phyloP scores from a whole-genome alignment of 139 green algal species.

The Mesotaenium endlicherianum region DNA sequence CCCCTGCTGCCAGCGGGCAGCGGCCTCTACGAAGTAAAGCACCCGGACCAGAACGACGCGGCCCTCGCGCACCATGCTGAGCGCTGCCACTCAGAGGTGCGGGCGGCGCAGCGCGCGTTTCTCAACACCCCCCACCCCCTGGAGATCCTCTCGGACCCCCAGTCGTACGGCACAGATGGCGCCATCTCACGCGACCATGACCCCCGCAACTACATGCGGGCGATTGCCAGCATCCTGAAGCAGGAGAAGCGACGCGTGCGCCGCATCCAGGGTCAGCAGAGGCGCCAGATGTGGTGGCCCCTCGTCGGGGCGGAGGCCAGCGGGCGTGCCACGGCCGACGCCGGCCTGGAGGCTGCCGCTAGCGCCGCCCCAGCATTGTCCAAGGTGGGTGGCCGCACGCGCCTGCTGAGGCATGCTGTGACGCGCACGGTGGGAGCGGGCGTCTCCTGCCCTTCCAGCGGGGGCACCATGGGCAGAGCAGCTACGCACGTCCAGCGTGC shows the following conservation, averaged over 20 bases:
- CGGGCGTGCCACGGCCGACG: not conserved
- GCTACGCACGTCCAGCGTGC: not conserved
- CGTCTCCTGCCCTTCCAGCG: not conserved
- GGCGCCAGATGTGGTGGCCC: slow-evolving; percentile 33
- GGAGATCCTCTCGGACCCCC: slow-evolving; percentile 80
- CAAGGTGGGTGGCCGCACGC: not conserved
- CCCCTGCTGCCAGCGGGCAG: slow-evolving; percentile 75
- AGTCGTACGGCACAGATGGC: slow-evolving; percentile 78
- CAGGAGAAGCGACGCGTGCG: slow-evolving; percentile 1
- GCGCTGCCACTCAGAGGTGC: slow-evolving; percentile 13
- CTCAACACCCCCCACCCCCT: slow-evolving; percentile 94
- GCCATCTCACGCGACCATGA: slow-evolving; percentile 94
- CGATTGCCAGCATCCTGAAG: slow-evolving; percentile 17
- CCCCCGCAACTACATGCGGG: slow-evolving; percentile 83
- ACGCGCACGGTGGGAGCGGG: not conserved
- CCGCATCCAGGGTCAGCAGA: slow-evolving; percentile 12
- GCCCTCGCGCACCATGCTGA: not conserved
- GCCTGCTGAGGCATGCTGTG: not conserved
- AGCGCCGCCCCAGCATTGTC: not conserved
- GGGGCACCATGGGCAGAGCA: not conserved
- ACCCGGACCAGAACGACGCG: slow-evolving; percentile 13
- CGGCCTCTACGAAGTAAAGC: slow-evolving; percentile 70
- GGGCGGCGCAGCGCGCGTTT: slow-evolving; percentile 47
- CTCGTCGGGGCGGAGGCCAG: slow-evolving; percentile 25
- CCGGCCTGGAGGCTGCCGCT: not conserved